A percentile compares a stretch with the other conserved stretches of the same genome.
Evolutionary conservation across 441 rosid species (phyloP).

Genomic region (Geranium incanum): DNA sequence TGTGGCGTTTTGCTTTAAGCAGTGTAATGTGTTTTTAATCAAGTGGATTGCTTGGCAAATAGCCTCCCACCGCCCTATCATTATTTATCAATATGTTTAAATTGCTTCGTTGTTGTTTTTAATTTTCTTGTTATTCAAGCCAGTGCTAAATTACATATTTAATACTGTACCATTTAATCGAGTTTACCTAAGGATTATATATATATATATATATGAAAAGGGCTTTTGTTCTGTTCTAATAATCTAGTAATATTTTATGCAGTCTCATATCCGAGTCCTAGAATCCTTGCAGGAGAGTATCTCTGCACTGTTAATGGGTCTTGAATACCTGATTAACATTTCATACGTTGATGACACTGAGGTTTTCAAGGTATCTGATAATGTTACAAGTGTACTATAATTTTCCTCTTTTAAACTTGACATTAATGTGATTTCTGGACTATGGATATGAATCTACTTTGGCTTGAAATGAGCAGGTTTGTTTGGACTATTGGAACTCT

Average conservation of each 20-base stretch:
- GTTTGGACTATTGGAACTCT: slow-evolving; percentile 97
- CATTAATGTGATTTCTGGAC: no score
- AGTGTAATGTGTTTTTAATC: not conserved
- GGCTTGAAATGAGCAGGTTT: slow-evolving; percentile 53
- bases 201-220: not conserved
- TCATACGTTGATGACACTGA: slow-evolving; percentile 99
- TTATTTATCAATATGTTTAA: not conserved
- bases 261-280: slow-evolving; percentile 84
- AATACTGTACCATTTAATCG: no score
- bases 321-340: slow-evolving; percentile 80
- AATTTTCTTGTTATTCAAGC: not conserved
- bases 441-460: no score
- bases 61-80: not conserved
- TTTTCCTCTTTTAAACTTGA: no score
- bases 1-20: not conserved
- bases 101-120: not conserved
- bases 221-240: not conserved
- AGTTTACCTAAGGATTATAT: not conserved
- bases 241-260: slow-evolving; percentile 14
- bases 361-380: slow-evolving; percentile 74
- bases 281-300: slow-evolving; percentile 70
- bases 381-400: not conserved
- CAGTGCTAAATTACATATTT: no score
- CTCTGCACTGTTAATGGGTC: slow-evolving; percentile 63
- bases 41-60: not conserved